Conservation (phyloP, 805 yeast genomes). For the Alloascoidea africana region DNA sequence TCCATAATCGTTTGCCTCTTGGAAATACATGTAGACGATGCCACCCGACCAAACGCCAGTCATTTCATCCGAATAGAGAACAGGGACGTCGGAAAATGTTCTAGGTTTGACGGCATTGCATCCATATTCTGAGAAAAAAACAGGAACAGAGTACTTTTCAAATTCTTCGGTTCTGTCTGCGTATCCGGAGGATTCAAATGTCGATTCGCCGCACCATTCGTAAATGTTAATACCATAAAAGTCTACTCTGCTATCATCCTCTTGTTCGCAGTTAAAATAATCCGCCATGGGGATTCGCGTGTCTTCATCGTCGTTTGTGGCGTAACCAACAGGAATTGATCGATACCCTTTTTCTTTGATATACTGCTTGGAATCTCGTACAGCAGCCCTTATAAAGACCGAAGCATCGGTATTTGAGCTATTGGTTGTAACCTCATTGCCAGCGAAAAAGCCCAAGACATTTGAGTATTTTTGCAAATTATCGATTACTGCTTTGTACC, state of each 20-base stretch:
- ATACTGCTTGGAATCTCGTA: slow-evolving; percentile 76
- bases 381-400: slow-evolving; percentile 90
- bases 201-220: slow-evolving; percentile 71
- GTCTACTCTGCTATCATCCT: slow-evolving; percentile 49
- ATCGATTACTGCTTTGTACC: slow-evolving; percentile 79
- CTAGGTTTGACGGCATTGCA: slow-evolving; percentile 68
- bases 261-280: slow-evolving; percentile 66
- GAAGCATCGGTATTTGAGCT: slow-evolving; percentile 73
- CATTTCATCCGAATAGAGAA: slow-evolving; percentile 56
- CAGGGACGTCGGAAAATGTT: slow-evolving; percentile 57
- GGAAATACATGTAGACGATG: slow-evolving; percentile 80
- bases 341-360: slow-evolving; percentile 54
- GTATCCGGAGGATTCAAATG: slow-evolving; percentile 52
- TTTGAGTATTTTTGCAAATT: slow-evolving; percentile 62
- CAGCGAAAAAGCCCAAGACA: slow-evolving; percentile 90
- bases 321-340: slow-evolving; percentile 83
- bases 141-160: slow-evolving; percentile 57
- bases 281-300: slow-evolving; percentile 71
- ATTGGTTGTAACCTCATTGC: slow-evolving; percentile 91
- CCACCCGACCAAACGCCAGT: slow-evolving; percentile 92
- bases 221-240: slow-evolving; percentile 80
- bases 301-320: slow-evolving; percentile 76
- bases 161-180: slow-evolving; percentile 57
- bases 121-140: slow-evolving; percentile 82
- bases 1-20: slow-evolving; percentile 75